phyloP scores from a whole-genome alignment of 1,284 basidiomycete genomes.

The Malassezia obtusa region DNA sequence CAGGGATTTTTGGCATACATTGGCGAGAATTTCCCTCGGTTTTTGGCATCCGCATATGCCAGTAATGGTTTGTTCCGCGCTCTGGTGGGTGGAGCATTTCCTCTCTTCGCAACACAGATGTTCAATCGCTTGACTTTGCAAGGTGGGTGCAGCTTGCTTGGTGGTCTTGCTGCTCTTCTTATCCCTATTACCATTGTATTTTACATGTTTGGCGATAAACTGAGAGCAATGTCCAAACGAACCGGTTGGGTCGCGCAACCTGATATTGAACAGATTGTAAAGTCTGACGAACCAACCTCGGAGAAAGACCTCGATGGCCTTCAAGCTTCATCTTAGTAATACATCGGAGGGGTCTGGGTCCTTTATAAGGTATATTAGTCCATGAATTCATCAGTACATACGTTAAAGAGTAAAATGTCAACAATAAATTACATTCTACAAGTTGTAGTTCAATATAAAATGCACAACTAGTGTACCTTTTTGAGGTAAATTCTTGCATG shows the following conservation, averaged over 20 bases:
- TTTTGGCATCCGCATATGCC: slow-evolving; percentile 23
- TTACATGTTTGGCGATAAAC: background rate
- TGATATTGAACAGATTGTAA: background rate
- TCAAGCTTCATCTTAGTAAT: too few relatives aligned
- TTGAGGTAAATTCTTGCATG: too few relatives aligned
- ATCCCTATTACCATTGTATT: slow-evolving; percentile 11
- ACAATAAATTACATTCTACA: too few relatives aligned
- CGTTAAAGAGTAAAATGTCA: too few relatives aligned
- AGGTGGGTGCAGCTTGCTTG: slow-evolving; percentile 14
- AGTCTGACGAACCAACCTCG: background rate
- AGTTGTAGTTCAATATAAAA: too few relatives aligned
- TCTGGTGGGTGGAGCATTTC: slow-evolving; percentile 20
- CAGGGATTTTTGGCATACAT: slow-evolving; percentile 11
- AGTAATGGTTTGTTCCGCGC: slow-evolving; percentile 25
- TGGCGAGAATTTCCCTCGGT: slow-evolving; percentile 7
- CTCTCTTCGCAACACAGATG: slow-evolving; percentile 12
- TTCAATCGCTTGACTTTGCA: slow-evolving; percentile 10
- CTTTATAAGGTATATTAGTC: too few relatives aligned
- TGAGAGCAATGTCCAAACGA: slow-evolving; percentile 1
- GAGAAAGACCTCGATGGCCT: background rate
- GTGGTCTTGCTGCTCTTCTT: slow-evolving; percentile 8
- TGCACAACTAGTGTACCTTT: too few relatives aligned
- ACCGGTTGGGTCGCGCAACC: too few relatives aligned
- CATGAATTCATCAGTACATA: too few relatives aligned
- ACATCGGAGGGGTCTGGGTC: too few relatives aligned